phyloP scores from a whole-genome alignment of 495 filamentous ascomycete genomes.

The Jackrogersella multiformis region DNA sequence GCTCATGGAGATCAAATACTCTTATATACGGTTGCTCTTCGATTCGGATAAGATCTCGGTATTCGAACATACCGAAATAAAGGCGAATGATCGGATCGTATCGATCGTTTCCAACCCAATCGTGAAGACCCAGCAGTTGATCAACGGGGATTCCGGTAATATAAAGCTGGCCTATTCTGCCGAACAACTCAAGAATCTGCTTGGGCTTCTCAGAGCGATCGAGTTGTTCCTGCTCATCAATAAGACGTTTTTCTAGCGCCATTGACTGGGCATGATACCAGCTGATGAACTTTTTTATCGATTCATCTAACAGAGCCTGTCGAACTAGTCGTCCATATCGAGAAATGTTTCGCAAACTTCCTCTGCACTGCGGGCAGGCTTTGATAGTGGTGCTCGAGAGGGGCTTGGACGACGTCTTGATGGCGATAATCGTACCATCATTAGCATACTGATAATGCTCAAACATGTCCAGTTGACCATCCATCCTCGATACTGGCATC shows the following conservation, averaged over 20 bases:
- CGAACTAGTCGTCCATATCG: constrained; percentile 73
- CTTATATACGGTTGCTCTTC: constrained; percentile 64
- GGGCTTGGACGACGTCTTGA: constrained; percentile 47
- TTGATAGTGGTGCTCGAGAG: constrained; percentile 61
- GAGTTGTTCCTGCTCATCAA: constrained; percentile 26
- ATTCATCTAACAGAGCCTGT: constrained; percentile 68
- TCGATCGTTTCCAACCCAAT: constrained; percentile 4
- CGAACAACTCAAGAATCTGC: background rate
- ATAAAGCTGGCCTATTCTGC: background rate
- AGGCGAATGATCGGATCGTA: constrained; percentile 44
- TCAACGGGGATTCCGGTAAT: background rate
- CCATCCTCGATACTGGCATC: constrained; percentile 68
- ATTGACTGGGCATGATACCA: constrained; percentile 36
- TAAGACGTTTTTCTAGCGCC: constrained; percentile 17
- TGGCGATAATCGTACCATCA: constrained; percentile 17
- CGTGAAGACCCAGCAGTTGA: constrained; percentile 11
- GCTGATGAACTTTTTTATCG: constrained; percentile 71
- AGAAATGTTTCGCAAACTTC: constrained; percentile 66
- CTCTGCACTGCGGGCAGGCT: constrained; percentile 69
- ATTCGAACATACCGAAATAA: constrained; percentile 50
- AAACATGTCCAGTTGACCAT: constrained; percentile 62
- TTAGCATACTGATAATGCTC: constrained; percentile 62
- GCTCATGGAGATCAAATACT: constrained; percentile 57
- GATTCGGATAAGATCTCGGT: constrained; percentile 47
- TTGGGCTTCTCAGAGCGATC: background rate